phyloP scores from a whole-genome alignment of 1,139 yeast species.

The Saccharomyces hybrid region DNA sequence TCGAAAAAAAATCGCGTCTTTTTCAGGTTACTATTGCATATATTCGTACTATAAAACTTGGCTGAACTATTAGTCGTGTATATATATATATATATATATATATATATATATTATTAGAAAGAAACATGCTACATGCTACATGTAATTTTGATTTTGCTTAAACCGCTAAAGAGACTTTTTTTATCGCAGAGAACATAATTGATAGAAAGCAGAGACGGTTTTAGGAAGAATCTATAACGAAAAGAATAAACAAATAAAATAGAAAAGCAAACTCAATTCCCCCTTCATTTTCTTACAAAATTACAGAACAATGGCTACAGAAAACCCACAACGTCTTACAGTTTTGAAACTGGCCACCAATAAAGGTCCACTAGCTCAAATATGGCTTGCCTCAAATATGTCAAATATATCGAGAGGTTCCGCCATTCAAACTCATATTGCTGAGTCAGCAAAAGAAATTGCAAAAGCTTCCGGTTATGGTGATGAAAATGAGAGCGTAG shows the following conservation, averaged over 20 bases:
- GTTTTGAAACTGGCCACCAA: slow-evolving; percentile 34
- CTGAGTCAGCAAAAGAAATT: slow-evolving; percentile 55
- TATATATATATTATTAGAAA: too few species aligned
- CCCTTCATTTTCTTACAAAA: not conserved
- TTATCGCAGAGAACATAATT: too few species aligned
- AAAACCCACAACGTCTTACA: slow-evolving; percentile 3
- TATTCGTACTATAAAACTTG: not conserved
- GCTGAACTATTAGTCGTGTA: too few species aligned
- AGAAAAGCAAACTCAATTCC: not conserved
- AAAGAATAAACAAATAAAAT: not conserved
- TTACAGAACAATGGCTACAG: not conserved
- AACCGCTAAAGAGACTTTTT: too few species aligned
- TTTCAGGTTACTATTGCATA: not conserved
- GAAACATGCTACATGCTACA: too few species aligned
- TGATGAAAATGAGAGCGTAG: slow-evolving; percentile 21
- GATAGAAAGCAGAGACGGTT: not conserved
- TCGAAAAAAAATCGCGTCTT: not conserved
- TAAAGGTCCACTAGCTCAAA: slow-evolving; percentile 81
- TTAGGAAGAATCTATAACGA: not conserved
- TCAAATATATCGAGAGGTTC: slow-evolving; percentile 72
- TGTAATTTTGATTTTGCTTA: not conserved
- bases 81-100: too few species aligned
- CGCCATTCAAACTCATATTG: slow-evolving; percentile 62
- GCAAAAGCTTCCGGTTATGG: slow-evolving; percentile 32
- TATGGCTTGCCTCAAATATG: slow-evolving; percentile 90